Evolutionary conservation across 169 alveolate species (phyloP), one percentile per base, ranked within the genome.

Genomic region (Eimeria sp.): DNA sequence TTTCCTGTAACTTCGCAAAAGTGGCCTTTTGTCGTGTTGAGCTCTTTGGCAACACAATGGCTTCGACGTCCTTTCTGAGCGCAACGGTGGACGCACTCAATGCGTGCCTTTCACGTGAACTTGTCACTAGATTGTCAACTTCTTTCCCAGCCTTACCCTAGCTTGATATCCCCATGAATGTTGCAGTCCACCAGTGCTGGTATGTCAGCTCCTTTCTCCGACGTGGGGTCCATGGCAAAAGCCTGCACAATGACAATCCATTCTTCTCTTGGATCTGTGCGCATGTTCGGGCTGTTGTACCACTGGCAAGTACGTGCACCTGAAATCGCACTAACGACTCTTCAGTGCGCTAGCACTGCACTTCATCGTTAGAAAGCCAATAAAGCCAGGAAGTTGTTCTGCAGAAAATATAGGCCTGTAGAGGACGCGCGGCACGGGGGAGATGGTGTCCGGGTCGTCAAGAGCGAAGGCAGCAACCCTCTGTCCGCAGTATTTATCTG

Each of bases 11-110:
- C 58, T 83, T 83, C 40, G 74, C 30, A 40, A 83, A 25, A 11
- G 68, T 83, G 74, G 77, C 77, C 52, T 83, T 83, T 56, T 83
- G 77, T 25, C 72, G 90, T n/a, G 90, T 54, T 83, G 90, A 49
- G 40, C 90, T 83, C 23, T 83, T 83, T 11, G 90, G 90, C 77
- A 83, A 25, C 56, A 60, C 90, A 62, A 83, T 83, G 20, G 90
- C 90, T 54, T 83, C 90, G 58, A 83, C 90, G 77, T 83, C 90
- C 90, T 83, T 83, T 43, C 90, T 83, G 90, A 78, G 30, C n/a
- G 14, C 88, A 78, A n/a, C 13, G 52, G 23, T 40, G 83, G 40
- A 40, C 30, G 56, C 58, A 18, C 83, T 74, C 33, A 9, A 13
- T 30, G 16, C 6, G 78, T 37, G 58, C 46, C 54, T 4, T 74